Percentiles rank a stretch among this genome's conserved stretches.
These are phyloP conservation scores for Rhodosporidiobolus odoratus DNA, from an alignment of 768 basidiomycete genomes.

Conservation along the genomic window DNA sequence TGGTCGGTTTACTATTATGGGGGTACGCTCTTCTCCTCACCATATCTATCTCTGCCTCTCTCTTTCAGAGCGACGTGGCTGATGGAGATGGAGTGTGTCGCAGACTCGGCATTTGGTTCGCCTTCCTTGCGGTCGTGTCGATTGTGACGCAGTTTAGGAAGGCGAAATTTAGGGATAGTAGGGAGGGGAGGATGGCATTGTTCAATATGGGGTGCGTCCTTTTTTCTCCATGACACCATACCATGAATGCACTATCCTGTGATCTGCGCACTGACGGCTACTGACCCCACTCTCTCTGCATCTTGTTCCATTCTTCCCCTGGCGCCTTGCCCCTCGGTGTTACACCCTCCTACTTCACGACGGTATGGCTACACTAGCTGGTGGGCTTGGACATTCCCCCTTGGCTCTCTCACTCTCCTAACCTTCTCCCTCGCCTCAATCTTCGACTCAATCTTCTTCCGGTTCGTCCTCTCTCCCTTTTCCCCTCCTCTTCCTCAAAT, in stretches of 20 bases:
- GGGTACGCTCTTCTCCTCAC: slow-evolving; percentile 9
- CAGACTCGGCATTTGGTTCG: slow-evolving; percentile 41
- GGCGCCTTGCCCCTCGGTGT: no score
- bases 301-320: neutral
- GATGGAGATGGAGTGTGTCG: no score
- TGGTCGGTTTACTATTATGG: slow-evolving; percentile 37
- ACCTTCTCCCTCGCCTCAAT: slow-evolving; percentile 39
- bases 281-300: no score
- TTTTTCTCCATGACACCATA: neutral
- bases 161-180: neutral
- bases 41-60: neutral
- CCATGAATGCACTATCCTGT: no score
- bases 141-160: slow-evolving; percentile 30
- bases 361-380: neutral
- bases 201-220: slow-evolving; percentile 37
- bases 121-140: slow-evolving; percentile 35
- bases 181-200: slow-evolving; percentile 3
- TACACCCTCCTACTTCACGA: neutral
- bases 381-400: slow-evolving; percentile 29
- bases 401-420: slow-evolving; percentile 41
- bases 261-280: no score
- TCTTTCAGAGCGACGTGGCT: no score
- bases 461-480: slow-evolving; percentile 10
- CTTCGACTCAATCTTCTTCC: slow-evolving; percentile 42
- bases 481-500: neutral